Evolutionary conservation across 129 eudicot species (phyloP).

Genomic region (Escallonia rubra): DNA sequence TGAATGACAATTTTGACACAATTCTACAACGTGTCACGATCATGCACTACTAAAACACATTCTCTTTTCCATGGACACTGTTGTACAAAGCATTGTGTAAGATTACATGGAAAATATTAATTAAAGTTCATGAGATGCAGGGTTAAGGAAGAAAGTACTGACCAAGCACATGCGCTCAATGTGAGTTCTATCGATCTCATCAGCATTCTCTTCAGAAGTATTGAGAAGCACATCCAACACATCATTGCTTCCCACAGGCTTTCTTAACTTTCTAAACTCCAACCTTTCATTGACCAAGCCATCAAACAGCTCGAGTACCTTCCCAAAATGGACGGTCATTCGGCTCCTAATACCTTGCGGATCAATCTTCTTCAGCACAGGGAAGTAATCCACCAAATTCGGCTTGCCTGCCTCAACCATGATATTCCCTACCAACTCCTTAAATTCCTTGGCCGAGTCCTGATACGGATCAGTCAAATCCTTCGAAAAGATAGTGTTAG

Average conservation of each 20-base stretch:
- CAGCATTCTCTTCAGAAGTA: background rate
- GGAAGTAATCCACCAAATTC: constrained; percentile 16
- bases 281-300: background rate
- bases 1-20: too few relatives aligned
- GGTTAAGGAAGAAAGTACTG: background rate
- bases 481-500: constrained; percentile 34
- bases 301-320: background rate
- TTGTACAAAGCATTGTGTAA: too few relatives aligned
- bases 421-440: constrained; percentile 14
- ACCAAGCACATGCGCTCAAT: background rate
- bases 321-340: background rate
- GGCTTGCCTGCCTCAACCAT: constrained; percentile 11
- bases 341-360: constrained; percentile 19
- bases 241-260: background rate
- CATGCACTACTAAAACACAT: too few relatives aligned
- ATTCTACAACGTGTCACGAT: too few relatives aligned
- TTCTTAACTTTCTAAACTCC: background rate
- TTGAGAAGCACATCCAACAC: background rate
- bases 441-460: constrained; percentile 30
- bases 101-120: too few relatives aligned
- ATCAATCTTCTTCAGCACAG: constrained; percentile 19
- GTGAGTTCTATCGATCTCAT: background rate
- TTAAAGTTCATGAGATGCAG: background rate
- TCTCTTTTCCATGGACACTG: too few relatives aligned
- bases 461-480: constrained; percentile 27